Conservation (phyloP, 2,329 filamentous ascomycete species). For the Emergomyces africanus region DNA sequence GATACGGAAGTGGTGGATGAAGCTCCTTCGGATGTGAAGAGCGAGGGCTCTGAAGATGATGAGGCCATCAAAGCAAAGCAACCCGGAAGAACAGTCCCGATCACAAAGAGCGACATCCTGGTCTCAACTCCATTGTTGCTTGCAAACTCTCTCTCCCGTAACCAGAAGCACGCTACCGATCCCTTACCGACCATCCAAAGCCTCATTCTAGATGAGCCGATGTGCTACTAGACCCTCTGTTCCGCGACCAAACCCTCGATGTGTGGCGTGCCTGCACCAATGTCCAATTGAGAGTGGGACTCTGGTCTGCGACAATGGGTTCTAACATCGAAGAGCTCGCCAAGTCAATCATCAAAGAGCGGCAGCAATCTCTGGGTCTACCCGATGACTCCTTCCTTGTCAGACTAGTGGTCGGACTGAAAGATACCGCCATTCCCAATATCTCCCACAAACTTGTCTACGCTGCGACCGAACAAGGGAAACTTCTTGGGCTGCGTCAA, state of each 20-base stretch:
- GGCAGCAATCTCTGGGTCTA: slow-evolving; percentile 31
- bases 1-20: slow-evolving; percentile 31
- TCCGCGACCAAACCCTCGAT: slow-evolving; percentile 72
- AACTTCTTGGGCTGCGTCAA: slow-evolving; percentile 81
- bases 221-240: slow-evolving; percentile 80
- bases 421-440: slow-evolving; percentile 89
- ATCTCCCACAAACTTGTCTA: slow-evolving; percentile 82
- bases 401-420: slow-evolving; percentile 85
- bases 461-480: slow-evolving; percentile 84
- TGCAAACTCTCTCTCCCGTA: slow-evolving; percentile 54
- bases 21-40: slow-evolving; percentile 27
- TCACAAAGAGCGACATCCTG: slow-evolving; percentile 64
- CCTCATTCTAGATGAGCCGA: slow-evolving; percentile 89
- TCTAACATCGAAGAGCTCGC: slow-evolving; percentile 78
- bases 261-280: slow-evolving; percentile 73
- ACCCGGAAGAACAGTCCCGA: slow-evolving; percentile 29
- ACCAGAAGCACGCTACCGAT: slow-evolving; percentile 30
- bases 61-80: slow-evolving; percentile 11
- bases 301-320: slow-evolving; percentile 97
- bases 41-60: slow-evolving; percentile 22
- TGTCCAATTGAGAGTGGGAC: slow-evolving; percentile 56
- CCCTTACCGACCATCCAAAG: slow-evolving; percentile 55
- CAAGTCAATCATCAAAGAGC: slow-evolving; percentile 50
- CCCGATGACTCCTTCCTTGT: slow-evolving; percentile 44
- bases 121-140: slow-evolving; percentile 71